Evolutionary conservation across 1,284 basidiomycete genomes (phyloP).

Genomic region (Volvariella volvacea): DNA sequence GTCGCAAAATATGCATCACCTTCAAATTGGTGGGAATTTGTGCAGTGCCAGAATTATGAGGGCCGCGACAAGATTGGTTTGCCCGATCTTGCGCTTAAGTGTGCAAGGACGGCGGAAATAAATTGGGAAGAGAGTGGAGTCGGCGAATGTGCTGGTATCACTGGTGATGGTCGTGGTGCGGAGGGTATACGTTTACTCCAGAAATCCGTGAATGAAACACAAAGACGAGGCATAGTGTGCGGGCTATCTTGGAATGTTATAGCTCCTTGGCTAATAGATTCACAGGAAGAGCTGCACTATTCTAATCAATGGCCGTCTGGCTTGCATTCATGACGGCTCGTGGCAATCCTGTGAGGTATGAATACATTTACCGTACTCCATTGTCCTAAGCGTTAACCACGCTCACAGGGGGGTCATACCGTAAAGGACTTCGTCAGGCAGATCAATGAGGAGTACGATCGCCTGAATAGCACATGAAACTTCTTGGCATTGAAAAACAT

Average conservation of each 20-base stretch:
- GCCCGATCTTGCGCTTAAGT: slow-evolving; percentile 57
- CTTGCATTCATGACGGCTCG: slow-evolving; percentile 71
- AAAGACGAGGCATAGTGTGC: slow-evolving; percentile 53
- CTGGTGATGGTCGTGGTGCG: slow-evolving; percentile 47
- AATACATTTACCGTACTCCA: slow-evolving; percentile 6
- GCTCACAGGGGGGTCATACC: slow-evolving; percentile 65
- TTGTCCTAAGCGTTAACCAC: slow-evolving; percentile 1
- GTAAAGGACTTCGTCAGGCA: slow-evolving; percentile 70
- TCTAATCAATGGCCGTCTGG: slow-evolving; percentile 58
- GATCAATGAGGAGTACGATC: slow-evolving; percentile 70
- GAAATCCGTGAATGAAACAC: slow-evolving; percentile 47
- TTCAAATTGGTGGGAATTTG: slow-evolving; percentile 65
- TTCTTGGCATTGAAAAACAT: no score
- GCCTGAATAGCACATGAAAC: slow-evolving; percentile 40
- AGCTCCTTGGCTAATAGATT: slow-evolving; percentile 4
- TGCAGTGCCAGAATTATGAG: slow-evolving; percentile 72
- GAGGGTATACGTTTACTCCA: slow-evolving; percentile 60
- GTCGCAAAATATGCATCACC: slow-evolving; percentile 49
- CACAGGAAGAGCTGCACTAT: slow-evolving; percentile 80
- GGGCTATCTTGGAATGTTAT: slow-evolving; percentile 7
- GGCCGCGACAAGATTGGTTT: slow-evolving; percentile 60
- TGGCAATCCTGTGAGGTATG: slow-evolving; percentile 85
- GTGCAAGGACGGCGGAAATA: slow-evolving; percentile 55
- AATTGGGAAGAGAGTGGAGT: slow-evolving; percentile 63
- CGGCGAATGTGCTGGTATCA: slow-evolving; percentile 49